Evolutionary conservation across 129 eudicot genomes (phyloP), one percentile per base, ranked within the genome.

Genomic region (Ambrosia artemisiifolia): DNA sequence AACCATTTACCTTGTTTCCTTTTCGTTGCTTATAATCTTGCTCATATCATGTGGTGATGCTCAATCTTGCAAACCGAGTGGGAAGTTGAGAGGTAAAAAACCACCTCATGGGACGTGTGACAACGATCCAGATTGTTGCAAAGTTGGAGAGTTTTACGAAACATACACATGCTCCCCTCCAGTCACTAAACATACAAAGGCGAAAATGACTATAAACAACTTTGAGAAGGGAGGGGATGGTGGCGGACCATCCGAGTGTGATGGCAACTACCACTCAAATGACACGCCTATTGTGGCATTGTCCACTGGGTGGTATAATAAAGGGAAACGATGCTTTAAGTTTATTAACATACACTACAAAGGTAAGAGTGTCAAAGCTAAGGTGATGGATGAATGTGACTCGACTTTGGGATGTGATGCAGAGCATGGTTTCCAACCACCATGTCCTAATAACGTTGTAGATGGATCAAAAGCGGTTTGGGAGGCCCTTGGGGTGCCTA

Each of bases 391-490:
- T 38, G 82, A 84, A 53, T 84, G 88, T 80, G 85, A 80, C 57
- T 84, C 88, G 12, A 72, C 83, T 6, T 0, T 11, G 3, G 88
- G 88, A 44, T 80, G 85, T 38, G 82, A 84, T 13, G 66, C 19
- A 1, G 74, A 59, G 1, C 75, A 80, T 33, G 83, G 74, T 14
- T 84, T 57, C 63, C 83, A 67, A 6, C 83, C 85, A 36, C 88
- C 85, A 0, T 84, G 88, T 30, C 70, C 65, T 44, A 67, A 84
- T 50, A 84, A 84, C 28, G 38, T 84, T 64, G 88, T 84, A 17
- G 85, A 73, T 70, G 88, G 78, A 14, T 84, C 88, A 34, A 54
- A 69, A 74, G 88, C 85, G 6, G 88, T 84, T 2, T 84, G 88
- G 88, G 56, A 77, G 66, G 85, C 80, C 13, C 73, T 84, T 0